Base-by-base conservation (phyloP, 768 basidiomycete species). In the Xerocomellus dryophilus region DNA sequence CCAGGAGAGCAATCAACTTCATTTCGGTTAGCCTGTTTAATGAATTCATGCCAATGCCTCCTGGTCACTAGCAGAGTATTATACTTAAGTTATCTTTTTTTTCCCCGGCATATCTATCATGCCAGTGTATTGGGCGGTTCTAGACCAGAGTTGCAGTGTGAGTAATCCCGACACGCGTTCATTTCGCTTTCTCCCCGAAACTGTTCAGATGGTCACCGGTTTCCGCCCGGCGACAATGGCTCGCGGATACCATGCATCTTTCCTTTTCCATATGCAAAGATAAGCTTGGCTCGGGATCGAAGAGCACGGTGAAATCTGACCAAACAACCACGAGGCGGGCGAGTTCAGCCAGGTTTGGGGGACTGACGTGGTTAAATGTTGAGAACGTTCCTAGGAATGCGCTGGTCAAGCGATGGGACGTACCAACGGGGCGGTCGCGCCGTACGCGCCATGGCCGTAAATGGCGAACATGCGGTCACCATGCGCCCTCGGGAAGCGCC, bases 401-500 rank as follows among this genome's bases (percentile, higher is more conserved):
- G 35, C 27, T 50, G 12, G 11, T 21, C 52, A 66, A 61, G 64
- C 57, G 62, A 61, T 31, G 25, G 31, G 51, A 47, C 50, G 47
- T 46, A 49, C 12, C 51, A 60, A 57, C 43, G 31, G 42, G 54
- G 52, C n/a, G 51, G 56, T 55, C 56, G 52, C 46, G 47, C 41
- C 41, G 54, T 47, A 50, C 46, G 52, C 65, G 59, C 58, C 61
- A 62, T 63, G 56, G 59, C 69, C 66, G 56, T 62, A 68, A 70
- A 65, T 53, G 62, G 61, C 47, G 52, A 64, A 68, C 74, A 75
- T 62, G 74, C 69, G 65, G 62, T 57, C 47, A 42, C 58, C 74
- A 74, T 63, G 74, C 61, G 64, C 61, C 60, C 14, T 62, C 57
- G 51, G 56, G 58, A 67, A 64, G 60, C 60, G 57, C 62, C n/a